Evolutionary conservation across 164 flowering plant genomes (phyloP).

Genomic region (Vitis rupestris): DNA sequence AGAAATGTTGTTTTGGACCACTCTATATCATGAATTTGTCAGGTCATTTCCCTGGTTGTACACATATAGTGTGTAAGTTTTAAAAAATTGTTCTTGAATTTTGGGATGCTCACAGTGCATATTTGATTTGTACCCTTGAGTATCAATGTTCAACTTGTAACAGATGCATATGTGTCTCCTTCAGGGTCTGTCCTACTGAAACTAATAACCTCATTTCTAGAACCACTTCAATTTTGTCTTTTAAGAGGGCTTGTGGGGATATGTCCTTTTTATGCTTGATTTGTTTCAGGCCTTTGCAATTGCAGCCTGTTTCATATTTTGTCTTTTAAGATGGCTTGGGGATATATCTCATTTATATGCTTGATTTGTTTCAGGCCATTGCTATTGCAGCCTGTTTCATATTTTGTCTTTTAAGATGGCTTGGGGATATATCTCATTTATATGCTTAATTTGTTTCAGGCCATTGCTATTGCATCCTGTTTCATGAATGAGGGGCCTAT

Average conservation of each 20-base stretch:
- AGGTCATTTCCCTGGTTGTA: too few species aligned
- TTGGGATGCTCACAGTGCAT: too few species aligned
- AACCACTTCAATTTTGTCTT: neutral
- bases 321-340: too few species aligned
- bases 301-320: conserved; percentile 66
- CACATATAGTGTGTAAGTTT: too few species aligned
- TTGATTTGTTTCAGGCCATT: conserved; percentile 64
- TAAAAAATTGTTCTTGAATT: too few species aligned
- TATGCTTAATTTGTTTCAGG: conserved; percentile 44
- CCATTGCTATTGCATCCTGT: conserved; percentile 88
- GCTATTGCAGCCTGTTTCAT: conserved; percentile 86
- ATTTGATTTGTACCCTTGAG: too few species aligned
- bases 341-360: neutral
- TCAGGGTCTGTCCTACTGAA: neutral
- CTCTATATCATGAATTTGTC: too few species aligned
- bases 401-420: too few species aligned
- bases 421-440: neutral
- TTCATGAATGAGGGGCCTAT: conserved; percentile 81
- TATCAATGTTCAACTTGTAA: too few species aligned
- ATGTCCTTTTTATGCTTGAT: conserved; percentile 1
- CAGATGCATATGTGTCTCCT: too few species aligned
- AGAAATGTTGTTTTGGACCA: too few species aligned
- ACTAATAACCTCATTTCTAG: neutral
- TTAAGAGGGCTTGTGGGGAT: neutral
- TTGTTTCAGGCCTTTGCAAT: conserved; percentile 83